Evolutionary conservation across 2,329 filamentous ascomycete genomes (phyloP), one percentile per base, ranked within the genome.

Genomic region (Stagonosporopsis chrysanthemi): DNA sequence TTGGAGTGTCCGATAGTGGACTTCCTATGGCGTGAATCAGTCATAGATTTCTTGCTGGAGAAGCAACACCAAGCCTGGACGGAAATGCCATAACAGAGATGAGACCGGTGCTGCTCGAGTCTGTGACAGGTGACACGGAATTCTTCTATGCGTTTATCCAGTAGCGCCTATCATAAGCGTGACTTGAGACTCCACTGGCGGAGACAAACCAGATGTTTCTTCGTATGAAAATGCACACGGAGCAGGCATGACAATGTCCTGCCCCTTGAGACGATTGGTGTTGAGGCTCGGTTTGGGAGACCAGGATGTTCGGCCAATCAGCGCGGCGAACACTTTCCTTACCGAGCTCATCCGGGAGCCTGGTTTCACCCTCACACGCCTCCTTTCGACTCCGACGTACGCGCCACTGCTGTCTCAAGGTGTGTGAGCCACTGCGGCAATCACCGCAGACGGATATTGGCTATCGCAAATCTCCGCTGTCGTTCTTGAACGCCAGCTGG

Each of bases 191-290:
- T 58, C 63, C 65, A 61, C 35, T 50, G 60, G 62, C 59, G 56
- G 44, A 52, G 49, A 63, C 65, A 67, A 70, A 70, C 60, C 67
- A 66, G 64, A 60, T 63, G 64, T 60, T 65, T 57, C 61, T 56
- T 56, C 48, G 38, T 56, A 53, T 52, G 51, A 45, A 28, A 49
- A 56, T 46, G 65, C 60, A 36, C 38, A 36, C 56, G 55, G 44
- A 57, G 52, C 40, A 46, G 49, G 70, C 69, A 74, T 73, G 65
- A 73, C 58, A 53, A 61, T 62, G 53, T 44, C 33, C 54, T 52
- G 50, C 70, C 62, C 71, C 71, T 74, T 75, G 71, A 75, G 67
- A 75, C 73, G 67, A 73, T 72, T 75, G 70, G 72, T 72, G 73
- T 75, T 74, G 71, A 74, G 60, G 65, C 46, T 68, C 46, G 54